Evolutionary conservation across 148 eudicot genomes (phyloP), one percentile per base, ranked within the genome.

Genomic region (Camellia lanceoleosa): DNA sequence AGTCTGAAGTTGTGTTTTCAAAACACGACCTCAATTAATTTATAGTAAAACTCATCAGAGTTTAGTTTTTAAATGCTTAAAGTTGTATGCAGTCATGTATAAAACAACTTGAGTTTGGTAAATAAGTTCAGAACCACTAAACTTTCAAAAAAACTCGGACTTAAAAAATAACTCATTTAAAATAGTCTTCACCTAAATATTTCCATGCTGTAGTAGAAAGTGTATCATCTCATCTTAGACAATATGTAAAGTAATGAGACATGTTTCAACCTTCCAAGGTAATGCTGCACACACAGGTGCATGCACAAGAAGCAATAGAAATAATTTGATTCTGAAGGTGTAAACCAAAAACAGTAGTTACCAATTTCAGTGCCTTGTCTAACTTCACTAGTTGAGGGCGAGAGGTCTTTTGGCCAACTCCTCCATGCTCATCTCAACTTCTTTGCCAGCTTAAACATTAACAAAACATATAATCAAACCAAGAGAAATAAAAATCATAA

Each of bases 321-420:
- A 72, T 49, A 11, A 23, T 20, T 0, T 5, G 62, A 0, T 44
- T 62, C 38, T 12, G 15, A 64, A 6, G 14, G 20, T 13, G 47
- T 63, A 49, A 77, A n/a, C 61, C 10, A 63, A 66, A 20, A 58
- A 59, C 10, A 55, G 51, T 14, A 41, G 63, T 68, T 75, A 88
- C 91, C 89, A 86, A 79, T 74, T 83, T 89, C 76, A 84, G 69
- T 67, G 89, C 91, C 55, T 74, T 86, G 67, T 84, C 85, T 68
- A 86, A 82, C 55, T 81, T 88, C 72, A 86, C 84, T 76, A 88
- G 62, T 72, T 86, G 84, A 73, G 89, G 88, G 38, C 76, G 80
- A 41, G 80, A 4, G 62, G 59, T n/a, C 52, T 81, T 76, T 70
- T 65, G 42, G 69, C 30, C 0, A 73, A 42, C 43, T 60, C 68